These are phyloP conservation scores for Jatropha podagrica DNA, from an alignment of 441 rosid species.

Conservation along the genomic window DNA sequence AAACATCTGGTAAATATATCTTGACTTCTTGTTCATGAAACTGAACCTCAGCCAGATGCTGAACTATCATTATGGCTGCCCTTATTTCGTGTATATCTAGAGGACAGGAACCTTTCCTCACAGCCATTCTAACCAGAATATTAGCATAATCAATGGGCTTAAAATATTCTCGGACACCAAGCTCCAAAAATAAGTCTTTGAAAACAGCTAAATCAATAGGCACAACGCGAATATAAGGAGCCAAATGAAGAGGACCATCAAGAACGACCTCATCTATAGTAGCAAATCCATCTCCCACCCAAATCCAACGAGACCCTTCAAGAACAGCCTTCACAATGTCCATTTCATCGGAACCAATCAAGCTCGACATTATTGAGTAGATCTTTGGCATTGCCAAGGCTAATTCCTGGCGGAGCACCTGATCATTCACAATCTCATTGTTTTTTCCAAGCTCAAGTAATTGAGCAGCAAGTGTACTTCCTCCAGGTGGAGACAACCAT, in stretches of 20 bases:
- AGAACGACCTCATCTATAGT: slow-evolving; percentile 92
- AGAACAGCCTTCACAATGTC: slow-evolving; percentile 97
- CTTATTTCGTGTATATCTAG: slow-evolving; percentile 81
- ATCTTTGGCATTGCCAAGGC: slow-evolving; percentile 92
- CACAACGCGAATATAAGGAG: slow-evolving; percentile 92
- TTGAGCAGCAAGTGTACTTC: slow-evolving; percentile 95
- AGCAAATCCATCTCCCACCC: slow-evolving; percentile 99
- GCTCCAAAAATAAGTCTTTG: slow-evolving; percentile 81
- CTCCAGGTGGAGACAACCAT: slow-evolving; percentile 96
- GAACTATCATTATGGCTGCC: slow-evolving; percentile 83
- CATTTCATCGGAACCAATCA: slow-evolving; percentile 95
- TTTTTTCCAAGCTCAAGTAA: slow-evolving; percentile 99
- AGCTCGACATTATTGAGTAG: slow-evolving; percentile 71
- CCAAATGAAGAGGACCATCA: slow-evolving; percentile 95
- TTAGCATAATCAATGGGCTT: slow-evolving; percentile 85
- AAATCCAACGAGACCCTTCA: slow-evolving; percentile 99
- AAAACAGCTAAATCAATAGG: slow-evolving; percentile 95
- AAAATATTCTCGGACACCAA: slow-evolving; percentile 81
- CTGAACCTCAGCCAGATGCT: slow-evolving; percentile 89
- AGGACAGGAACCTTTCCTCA: slow-evolving; percentile 67
- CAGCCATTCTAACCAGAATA: slow-evolving; percentile 80
- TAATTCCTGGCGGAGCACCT: slow-evolving; percentile 81
- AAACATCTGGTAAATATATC: slow-evolving; percentile 86
- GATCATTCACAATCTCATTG: slow-evolving; percentile 81
- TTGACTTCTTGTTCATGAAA: slow-evolving; percentile 55